phyloP scores from a whole-genome alignment of 2,329 filamentous ascomycete species.

The Colletotrichum karsti region DNA sequence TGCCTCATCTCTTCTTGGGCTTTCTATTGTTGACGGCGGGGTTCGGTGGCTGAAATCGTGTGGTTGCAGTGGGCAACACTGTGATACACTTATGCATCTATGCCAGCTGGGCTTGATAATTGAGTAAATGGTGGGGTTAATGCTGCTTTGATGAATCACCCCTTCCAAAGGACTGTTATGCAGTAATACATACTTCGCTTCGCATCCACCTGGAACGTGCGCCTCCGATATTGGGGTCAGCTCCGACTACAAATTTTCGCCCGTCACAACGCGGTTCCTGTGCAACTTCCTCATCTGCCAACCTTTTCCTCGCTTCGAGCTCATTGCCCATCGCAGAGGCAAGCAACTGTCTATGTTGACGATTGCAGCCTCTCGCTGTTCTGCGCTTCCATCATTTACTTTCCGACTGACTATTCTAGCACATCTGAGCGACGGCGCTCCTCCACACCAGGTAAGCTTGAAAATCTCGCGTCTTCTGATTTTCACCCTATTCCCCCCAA shows the following conservation, averaged over 20 bases:
- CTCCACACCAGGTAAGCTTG: background rate
- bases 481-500: background rate
- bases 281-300: too few species aligned
- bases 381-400: too few species aligned
- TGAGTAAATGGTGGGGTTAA: too few species aligned
- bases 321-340: background rate
- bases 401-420: too few species aligned
- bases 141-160: too few species aligned
- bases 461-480: background rate
- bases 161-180: too few species aligned
- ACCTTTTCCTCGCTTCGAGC: too few species aligned
- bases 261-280: background rate
- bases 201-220: background rate
- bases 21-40: background rate
- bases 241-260: background rate
- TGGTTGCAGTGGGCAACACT: constrained; percentile 6
- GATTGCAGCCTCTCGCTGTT: too few species aligned
- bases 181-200: background rate
- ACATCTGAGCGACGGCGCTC: too few species aligned
- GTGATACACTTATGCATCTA: background rate
- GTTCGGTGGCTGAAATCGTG: background rate
- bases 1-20: background rate
- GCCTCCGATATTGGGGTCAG: background rate
- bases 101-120: too few species aligned
- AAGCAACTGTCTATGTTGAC: background rate